These are phyloP conservation scores for Fusarium nisikadoi DNA, from an alignment of 2,329 filamentous ascomycete species.

Conservation along the genomic window DNA sequence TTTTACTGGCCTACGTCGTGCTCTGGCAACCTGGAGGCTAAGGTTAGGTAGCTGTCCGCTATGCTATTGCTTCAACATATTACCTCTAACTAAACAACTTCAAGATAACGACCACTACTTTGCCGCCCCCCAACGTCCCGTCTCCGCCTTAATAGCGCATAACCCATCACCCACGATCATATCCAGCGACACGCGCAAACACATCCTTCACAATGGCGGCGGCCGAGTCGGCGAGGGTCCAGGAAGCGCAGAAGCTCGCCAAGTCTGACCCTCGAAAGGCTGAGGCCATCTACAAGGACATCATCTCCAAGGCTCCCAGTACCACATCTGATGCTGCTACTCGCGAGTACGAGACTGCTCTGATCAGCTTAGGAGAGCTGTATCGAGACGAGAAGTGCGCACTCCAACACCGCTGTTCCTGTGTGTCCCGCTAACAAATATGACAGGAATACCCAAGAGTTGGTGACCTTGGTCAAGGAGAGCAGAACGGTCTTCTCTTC, in stretches of 20 bases:
- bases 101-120: slow-evolving; percentile 30
- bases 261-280: slow-evolving; percentile 86
- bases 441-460: slow-evolving; percentile 78
- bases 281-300: slow-evolving; percentile 87
- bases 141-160: neutral
- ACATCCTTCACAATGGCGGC: slow-evolving; percentile 60
- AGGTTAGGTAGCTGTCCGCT: slow-evolving; percentile 32
- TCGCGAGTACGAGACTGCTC: slow-evolving; percentile 88
- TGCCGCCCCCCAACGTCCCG: neutral
- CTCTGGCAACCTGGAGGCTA: slow-evolving; percentile 51
- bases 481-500: slow-evolving; percentile 92
- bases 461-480: slow-evolving; percentile 89
- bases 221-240: slow-evolving; percentile 74
- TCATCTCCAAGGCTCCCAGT: slow-evolving; percentile 85
- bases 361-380: slow-evolving; percentile 90
- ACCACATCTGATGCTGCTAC: slow-evolving; percentile 85
- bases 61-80: slow-evolving; percentile 24
- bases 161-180: neutral
- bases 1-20: slow-evolving; percentile 48
- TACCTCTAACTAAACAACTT: slow-evolving; percentile 32
- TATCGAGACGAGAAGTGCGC: slow-evolving; percentile 88
- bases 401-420: neutral
- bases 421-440: slow-evolving; percentile 23
- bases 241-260: slow-evolving; percentile 86
- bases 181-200: slow-evolving; percentile 20